Base-by-base conservation (phyloP, 2,329 filamentous ascomycete genomes). In the Sporothrix pseudoabietina region DNA sequence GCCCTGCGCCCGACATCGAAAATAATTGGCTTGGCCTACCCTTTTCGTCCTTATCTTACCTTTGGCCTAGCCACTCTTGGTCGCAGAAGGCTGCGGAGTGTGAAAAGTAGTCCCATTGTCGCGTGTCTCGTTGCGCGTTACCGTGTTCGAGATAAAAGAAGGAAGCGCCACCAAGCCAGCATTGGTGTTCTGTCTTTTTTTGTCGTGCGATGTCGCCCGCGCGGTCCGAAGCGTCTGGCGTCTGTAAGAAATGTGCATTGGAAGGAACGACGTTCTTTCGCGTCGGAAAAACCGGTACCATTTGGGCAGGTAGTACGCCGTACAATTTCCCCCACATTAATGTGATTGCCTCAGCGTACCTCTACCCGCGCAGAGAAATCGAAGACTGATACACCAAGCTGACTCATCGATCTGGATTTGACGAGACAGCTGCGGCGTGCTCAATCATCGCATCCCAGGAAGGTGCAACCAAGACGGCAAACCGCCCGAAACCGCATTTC, bases 61-160 rank as follows among this genome's bases (percentile, higher is more conserved):
- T 70, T 71, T 54, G 72, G 54, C 61, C 74, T 68, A 26, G 74
- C 74, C 78, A 80, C 71, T 76, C 79, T 76, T 26, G 79, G 74
- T 69, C 77, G 74, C 71, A 75, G 22, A 10, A 61, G 57, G 44
- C 55, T 55, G 41, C 65, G 68, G n/a, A 76, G 39, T 16, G 41
- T 57, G 6, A 63, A 66, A 26, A 72, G 19, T 26, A 75, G 39
- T 19, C 74, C 63, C 75, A 76, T 76, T 10, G 26, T 71, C 19
- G 47, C 16, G 32, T 26, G n/a, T 49, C 19, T 26, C 8, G 35
- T 69, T 69, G 12, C 26, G 49, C 49, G 55, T 65, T 54, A 47
- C 55, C 30, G 44, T 63, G 47, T n/a, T 14, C n/a, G 32, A 16
- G 3, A 30, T 52, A 26, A 30, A 52, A 32, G 10, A 69, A 69